These are phyloP conservation scores for Cordyceps cicadae DNA, from an alignment of 2,329 filamentous ascomycete genomes.

Conservation along the genomic window DNA sequence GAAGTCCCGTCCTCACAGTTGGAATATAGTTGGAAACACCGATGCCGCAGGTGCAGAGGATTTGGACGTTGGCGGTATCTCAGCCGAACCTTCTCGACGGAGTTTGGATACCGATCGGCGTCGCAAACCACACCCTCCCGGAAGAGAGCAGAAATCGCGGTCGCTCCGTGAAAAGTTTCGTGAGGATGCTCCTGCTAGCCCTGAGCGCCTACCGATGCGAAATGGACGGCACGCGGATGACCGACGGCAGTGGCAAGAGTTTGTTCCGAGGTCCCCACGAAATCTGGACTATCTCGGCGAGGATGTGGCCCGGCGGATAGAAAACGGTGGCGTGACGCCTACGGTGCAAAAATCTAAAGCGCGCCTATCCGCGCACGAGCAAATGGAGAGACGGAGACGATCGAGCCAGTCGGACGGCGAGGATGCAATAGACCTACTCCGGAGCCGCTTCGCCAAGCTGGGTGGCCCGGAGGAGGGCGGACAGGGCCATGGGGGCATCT, in stretches of 20 bases:
- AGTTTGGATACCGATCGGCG: slow-evolving; percentile 20
- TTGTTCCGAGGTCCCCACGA: slow-evolving; percentile 32
- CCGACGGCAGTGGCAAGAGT: slow-evolving; percentile 33
- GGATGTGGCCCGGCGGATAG: slow-evolving; percentile 23
- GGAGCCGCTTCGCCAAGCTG: slow-evolving; percentile 37
- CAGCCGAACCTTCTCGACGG: slow-evolving; percentile 11
- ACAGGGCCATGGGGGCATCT: slow-evolving; percentile 23
- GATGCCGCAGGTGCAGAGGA: background rate
- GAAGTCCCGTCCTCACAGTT: slow-evolving; percentile 21
- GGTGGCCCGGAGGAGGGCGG: slow-evolving; percentile 31
- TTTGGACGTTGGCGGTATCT: background rate
- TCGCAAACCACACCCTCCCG: background rate
- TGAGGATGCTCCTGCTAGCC: slow-evolving; percentile 18
- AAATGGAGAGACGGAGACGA: background rate
- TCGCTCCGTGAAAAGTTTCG: slow-evolving; percentile 29
- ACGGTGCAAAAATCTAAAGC: slow-evolving; percentile 13
- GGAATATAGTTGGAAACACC: slow-evolving; percentile 20
- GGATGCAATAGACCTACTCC: slow-evolving; percentile 36
- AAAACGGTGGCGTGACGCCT: slow-evolving; percentile 19
- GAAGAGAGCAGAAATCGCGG: slow-evolving; percentile 6
- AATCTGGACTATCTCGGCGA: slow-evolving; percentile 30
- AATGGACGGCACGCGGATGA: slow-evolving; percentile 15
- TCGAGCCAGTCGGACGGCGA: slow-evolving; percentile 15
- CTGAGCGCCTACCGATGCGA: background rate
- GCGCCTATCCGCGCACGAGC: background rate